phyloP scores from a whole-genome alignment of 352 stramenopile genomes.

The Phytopythium sindhum region DNA sequence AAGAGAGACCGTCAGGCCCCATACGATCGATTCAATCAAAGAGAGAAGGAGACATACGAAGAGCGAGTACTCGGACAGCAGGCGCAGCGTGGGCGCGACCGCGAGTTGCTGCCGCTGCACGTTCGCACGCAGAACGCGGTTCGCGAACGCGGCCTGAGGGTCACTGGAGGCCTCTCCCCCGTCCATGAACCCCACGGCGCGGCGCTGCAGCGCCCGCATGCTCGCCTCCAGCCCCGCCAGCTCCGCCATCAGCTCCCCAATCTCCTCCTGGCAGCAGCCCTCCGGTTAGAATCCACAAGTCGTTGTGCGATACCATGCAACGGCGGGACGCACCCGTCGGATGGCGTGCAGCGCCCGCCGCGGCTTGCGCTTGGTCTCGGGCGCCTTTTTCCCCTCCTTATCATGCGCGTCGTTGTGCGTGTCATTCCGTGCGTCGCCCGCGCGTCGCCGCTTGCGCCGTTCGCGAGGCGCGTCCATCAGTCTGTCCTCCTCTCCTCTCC shows the following conservation, averaged over 20 bases:
- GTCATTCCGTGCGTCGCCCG: background rate
- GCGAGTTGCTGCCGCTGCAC: constrained; percentile 11
- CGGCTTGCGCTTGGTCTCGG: background rate
- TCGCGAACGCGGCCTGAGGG: constrained; percentile 4
- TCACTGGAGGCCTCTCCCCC: constrained; percentile 9
- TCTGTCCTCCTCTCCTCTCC: too few species aligned
- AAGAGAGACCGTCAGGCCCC: background rate
- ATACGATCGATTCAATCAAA: background rate
- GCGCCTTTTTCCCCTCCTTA: too few species aligned
- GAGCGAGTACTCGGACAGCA: constrained; percentile 10
- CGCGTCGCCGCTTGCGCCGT: background rate
- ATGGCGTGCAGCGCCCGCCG: constrained; percentile 9
- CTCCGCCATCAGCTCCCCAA: constrained; percentile 13
- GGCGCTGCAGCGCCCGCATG: constrained; percentile 17
- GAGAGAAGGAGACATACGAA: background rate
- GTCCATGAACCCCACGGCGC: constrained; percentile 6
- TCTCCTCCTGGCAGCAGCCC: constrained; percentile 15
- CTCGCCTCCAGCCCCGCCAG: constrained; percentile 14
- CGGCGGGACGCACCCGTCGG: background rate
- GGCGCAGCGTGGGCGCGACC: constrained; percentile 3
- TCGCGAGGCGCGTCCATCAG: background rate
- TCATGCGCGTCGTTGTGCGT: too few species aligned
- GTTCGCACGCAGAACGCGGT: constrained; percentile 10
- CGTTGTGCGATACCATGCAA: too few species aligned
- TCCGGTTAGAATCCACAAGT: background rate